phyloP scores from a whole-genome alignment of 352 stramenopile species.

The Phytopythium ostracodes region DNA sequence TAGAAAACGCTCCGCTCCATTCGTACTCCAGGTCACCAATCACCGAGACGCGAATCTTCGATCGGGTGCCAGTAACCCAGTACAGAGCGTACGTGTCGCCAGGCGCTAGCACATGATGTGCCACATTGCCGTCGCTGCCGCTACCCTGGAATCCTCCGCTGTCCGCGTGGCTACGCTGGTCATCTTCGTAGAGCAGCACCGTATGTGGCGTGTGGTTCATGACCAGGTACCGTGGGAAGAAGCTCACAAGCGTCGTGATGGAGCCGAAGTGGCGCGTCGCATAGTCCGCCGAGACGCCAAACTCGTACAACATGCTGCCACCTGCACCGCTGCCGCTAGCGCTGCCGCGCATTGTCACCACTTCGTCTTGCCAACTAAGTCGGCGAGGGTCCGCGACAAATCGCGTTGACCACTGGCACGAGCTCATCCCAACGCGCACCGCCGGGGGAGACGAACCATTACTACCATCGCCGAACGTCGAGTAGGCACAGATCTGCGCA shows the following conservation, averaged over 20 bases:
- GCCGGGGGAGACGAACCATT: conserved; percentile 30
- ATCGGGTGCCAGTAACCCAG: conserved; percentile 55
- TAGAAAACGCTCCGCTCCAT: conserved; percentile 55
- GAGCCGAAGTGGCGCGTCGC: conserved; percentile 78
- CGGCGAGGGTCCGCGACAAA: conserved; percentile 66
- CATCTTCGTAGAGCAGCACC: conserved; percentile 54
- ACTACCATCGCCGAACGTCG: conserved; percentile 16
- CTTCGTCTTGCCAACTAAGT: conserved; percentile 86
- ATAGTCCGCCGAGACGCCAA: conserved; percentile 80
- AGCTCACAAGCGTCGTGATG: conserved; percentile 78
- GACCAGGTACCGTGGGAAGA: conserved; percentile 78
- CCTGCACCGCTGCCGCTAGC: neutral
- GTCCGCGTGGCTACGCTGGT: conserved; percentile 5
- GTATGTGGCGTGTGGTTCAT: conserved; percentile 67
- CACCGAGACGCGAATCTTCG: conserved; percentile 51
- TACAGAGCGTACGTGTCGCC: conserved; percentile 78
- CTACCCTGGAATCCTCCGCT: neutral
- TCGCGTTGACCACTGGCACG: conserved; percentile 61
- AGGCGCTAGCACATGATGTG: conserved; percentile 67
- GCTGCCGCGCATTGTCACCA: conserved; percentile 40
- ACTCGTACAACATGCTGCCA: conserved; percentile 61
- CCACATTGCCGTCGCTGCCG: conserved; percentile 26
- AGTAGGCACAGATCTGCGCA: conserved; percentile 74
- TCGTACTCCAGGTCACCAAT: conserved; percentile 49
- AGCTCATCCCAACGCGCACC: conserved; percentile 51